phyloP scores from a whole-genome alignment of 2,329 filamentous ascomycete species.

The Catunica adiposa region DNA sequence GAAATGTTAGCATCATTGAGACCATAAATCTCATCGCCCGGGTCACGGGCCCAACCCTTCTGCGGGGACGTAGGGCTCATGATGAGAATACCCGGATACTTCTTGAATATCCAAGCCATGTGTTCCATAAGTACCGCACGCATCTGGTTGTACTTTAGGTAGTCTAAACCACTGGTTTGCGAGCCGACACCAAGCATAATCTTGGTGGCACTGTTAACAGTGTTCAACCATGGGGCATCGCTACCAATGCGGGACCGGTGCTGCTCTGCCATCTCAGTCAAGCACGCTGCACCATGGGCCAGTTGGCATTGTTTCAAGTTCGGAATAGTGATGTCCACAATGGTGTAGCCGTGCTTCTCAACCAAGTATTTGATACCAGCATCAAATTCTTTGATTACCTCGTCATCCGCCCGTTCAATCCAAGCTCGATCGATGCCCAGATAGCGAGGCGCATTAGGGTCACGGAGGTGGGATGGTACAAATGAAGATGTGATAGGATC shows the following conservation, averaged over 20 bases:
- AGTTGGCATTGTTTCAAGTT: slow-evolving; percentile 53
- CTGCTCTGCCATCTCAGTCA: slow-evolving; percentile 47
- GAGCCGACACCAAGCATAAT: slow-evolving; percentile 49
- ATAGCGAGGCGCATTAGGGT: slow-evolving; percentile 33
- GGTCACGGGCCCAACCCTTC: slow-evolving; percentile 51
- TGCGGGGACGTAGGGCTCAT: slow-evolving; percentile 63
- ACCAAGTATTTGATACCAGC: slow-evolving; percentile 40
- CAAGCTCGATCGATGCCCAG: slow-evolving; percentile 52
- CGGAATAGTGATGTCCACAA: slow-evolving; percentile 48
- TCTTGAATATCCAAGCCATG: slow-evolving; percentile 51
- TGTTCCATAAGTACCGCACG: slow-evolving; percentile 66
- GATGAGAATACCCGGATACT: slow-evolving; percentile 60
- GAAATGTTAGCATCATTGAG: slow-evolving; percentile 56
- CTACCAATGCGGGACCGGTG: slow-evolving; percentile 28
- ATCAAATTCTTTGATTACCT: slow-evolving; percentile 46
- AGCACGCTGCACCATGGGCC: slow-evolving; percentile 62
- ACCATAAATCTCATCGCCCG: slow-evolving; percentile 49
- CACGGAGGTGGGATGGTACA: slow-evolving; percentile 34
- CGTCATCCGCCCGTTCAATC: slow-evolving; percentile 35
- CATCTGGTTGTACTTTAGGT: slow-evolving; percentile 55
- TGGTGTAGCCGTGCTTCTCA: slow-evolving; percentile 30
- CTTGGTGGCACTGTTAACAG: slow-evolving; percentile 50
- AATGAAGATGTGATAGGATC: slow-evolving; percentile 47
- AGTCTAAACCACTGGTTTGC: slow-evolving; percentile 51
- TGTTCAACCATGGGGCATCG: slow-evolving; percentile 32